phyloP scores from a whole-genome alignment of 2,329 filamentous ascomycete genomes.

The Coccinonectria pachysandricola region DNA sequence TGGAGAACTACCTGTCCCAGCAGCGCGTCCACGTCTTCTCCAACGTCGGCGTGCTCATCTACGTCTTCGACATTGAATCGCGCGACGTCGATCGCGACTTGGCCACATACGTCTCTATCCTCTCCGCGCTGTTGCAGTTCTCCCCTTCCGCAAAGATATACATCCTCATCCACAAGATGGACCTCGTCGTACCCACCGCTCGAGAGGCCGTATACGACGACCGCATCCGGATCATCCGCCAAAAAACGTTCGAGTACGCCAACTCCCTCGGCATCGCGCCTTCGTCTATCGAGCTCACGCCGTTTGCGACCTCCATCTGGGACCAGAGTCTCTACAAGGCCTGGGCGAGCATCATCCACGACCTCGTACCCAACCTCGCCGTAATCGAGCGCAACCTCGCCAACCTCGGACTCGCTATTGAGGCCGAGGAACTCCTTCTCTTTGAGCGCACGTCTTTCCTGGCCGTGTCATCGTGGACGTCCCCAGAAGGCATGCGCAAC shows the following conservation, averaged over 20 bases:
- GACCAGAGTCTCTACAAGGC: conserved; percentile 97
- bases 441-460: conserved; percentile 96
- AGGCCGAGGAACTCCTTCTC: conserved; percentile 86
- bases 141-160: conserved; percentile 77
- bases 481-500: conserved; percentile 63
- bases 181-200: conserved; percentile 73
- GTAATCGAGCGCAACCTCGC: conserved; percentile 80
- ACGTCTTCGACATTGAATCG: conserved; percentile 97
- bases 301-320: conserved; percentile 96
- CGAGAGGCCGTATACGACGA: conserved; percentile 79
- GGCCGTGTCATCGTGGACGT: conserved; percentile 86
- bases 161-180: conserved; percentile 97
- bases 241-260: conserved; percentile 54
- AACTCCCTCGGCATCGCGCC: conserved; percentile 24
- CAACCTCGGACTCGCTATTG: conserved; percentile 72
- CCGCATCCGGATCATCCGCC: conserved; percentile 64
- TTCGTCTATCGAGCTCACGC: conserved; percentile 55
- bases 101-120: conserved; percentile 83
- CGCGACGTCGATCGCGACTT: conserved; percentile 90
- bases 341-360: conserved; percentile 97
- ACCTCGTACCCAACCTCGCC: conserved; percentile 85
- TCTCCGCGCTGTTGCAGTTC: conserved; percentile 79
- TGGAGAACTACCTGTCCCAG: conserved; percentile 94
- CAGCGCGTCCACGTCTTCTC: conserved; percentile 95
- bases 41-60: conserved; percentile 93